Evolutionary conservation across 2,329 filamentous ascomycete species (phyloP), one percentile per base, ranked within the genome.

Genomic region (Botrytis fabae): DNA sequence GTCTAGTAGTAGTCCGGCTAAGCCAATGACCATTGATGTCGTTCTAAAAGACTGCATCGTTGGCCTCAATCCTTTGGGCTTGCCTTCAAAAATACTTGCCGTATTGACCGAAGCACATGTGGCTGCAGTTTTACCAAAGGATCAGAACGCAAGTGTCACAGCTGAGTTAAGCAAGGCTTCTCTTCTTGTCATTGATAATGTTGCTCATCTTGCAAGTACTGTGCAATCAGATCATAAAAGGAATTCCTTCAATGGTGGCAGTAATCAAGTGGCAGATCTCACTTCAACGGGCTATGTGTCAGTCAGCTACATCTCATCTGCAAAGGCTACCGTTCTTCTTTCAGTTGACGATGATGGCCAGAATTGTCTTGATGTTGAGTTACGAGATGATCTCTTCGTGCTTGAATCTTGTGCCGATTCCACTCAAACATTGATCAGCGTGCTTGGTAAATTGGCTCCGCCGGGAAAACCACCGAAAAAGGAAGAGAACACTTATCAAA

Each of bases 381-480:
- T 98, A 64, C 90, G 90, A 74, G 95, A 97, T 79, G 92, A 97
- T 76, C 86, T 99, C 1, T 86, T 99, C 70, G 91, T 99, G 48
- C 84, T 99, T 10, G 96, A 99, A 82, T 97, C 95, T 1, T 99
- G 97, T 79, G 96, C 96, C 44, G 96, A 99, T 82, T 99, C 96
- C 2, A 98, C 94, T 0, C 94, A 98, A 81, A 99, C 96, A 0
- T 86, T 99, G 22, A 91, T 97, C 70, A 87, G 88, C 2, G 87
- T 97, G 60, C 83, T 95, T 25, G 93, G 92, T 78, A 94, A 92
- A 0, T 85, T 99, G 7, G 90, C 91, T 54, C 96, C 95, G 7
- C 95, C 96, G 1, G 91, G 90, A 12, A 92, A 94, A 0, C 22
- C 70, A 32, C 94, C 95, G 1, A 95, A 89, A 79, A 93, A 92